phyloP scores from a whole-genome alignment of 2,329 filamentous ascomycete genomes.

The Ceratocystis alfenasii region DNA sequence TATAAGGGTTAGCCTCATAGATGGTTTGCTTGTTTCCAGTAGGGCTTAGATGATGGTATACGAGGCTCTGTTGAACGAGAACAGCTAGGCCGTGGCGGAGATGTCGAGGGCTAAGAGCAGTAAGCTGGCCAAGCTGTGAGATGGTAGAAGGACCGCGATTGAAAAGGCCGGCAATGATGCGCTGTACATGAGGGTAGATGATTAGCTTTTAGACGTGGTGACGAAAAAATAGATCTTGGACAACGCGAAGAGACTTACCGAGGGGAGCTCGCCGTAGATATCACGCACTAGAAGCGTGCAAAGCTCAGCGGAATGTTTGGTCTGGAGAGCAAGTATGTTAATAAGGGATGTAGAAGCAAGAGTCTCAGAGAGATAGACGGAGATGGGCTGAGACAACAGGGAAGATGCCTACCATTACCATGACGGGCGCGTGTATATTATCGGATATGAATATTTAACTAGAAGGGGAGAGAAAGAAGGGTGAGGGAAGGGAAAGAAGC shows the following conservation, averaged over 20 bases:
- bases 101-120: constrained; percentile 60
- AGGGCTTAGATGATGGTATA: constrained; percentile 57
- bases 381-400: background rate
- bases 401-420: constrained; percentile 30
- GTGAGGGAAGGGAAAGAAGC: background rate
- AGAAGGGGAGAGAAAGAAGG: background rate
- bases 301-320: constrained; percentile 70
- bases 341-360: background rate
- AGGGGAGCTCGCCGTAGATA: constrained; percentile 79
- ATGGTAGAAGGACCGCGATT: constrained; percentile 67
- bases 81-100: constrained; percentile 71
- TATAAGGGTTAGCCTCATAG: constrained; percentile 73
- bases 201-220: background rate
- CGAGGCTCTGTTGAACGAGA: constrained; percentile 76
- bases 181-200: constrained; percentile 40
- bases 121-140: constrained; percentile 56
- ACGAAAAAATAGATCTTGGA: background rate
- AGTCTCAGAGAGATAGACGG: background rate
- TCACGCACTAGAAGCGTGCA: constrained; percentile 82
- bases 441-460: constrained; percentile 37
- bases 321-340: constrained; percentile 32
- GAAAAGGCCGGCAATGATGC: constrained; percentile 70
- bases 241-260: constrained; percentile 46
- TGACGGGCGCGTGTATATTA: constrained; percentile 28
- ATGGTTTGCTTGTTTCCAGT: constrained; percentile 49